phyloP scores from a whole-genome alignment of 2,329 filamentous ascomycete genomes.

The Arthrobotrys megalospora region DNA sequence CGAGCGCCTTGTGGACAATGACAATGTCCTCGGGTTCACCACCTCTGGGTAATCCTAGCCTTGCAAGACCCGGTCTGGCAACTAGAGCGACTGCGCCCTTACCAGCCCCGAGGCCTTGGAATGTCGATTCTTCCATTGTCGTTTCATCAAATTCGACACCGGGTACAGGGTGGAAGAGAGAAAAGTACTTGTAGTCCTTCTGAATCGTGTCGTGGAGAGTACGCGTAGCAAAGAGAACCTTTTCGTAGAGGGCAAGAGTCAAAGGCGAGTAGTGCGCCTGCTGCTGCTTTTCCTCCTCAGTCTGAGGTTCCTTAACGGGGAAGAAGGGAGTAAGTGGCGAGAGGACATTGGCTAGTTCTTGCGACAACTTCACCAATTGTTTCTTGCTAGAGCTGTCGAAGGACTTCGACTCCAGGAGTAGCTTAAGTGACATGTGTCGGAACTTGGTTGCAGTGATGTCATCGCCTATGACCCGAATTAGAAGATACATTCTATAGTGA shows the following conservation, averaged over 20 bases:
- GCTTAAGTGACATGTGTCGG: constrained; percentile 49
- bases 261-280: constrained; percentile 52
- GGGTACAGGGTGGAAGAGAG: constrained; percentile 53
- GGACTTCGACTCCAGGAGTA: constrained; percentile 49
- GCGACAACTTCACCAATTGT: constrained; percentile 46
- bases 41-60: constrained; percentile 43
- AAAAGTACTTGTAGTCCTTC: constrained; percentile 53
- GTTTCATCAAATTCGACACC: constrained; percentile 55
- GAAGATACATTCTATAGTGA: neutral
- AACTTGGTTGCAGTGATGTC: constrained; percentile 58
- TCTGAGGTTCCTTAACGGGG: constrained; percentile 34
- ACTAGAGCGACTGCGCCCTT: constrained; percentile 47
- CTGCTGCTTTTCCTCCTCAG: constrained; percentile 54
- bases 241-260: constrained; percentile 52
- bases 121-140: constrained; percentile 57
- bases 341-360: constrained; percentile 51
- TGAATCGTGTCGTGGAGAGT: constrained; percentile 49
- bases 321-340: constrained; percentile 43
- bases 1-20: constrained; percentile 58
- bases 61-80: constrained; percentile 47
- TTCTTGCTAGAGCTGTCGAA: constrained; percentile 49
- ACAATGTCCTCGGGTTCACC: constrained; percentile 55
- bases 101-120: constrained; percentile 47
- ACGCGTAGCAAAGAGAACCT: constrained; percentile 44
- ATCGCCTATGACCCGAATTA: constrained; percentile 36